These are phyloP conservation scores for Aspergillus jensenii DNA, from an alignment of 2,329 filamentous ascomycete species.

Conservation along the genomic window DNA sequence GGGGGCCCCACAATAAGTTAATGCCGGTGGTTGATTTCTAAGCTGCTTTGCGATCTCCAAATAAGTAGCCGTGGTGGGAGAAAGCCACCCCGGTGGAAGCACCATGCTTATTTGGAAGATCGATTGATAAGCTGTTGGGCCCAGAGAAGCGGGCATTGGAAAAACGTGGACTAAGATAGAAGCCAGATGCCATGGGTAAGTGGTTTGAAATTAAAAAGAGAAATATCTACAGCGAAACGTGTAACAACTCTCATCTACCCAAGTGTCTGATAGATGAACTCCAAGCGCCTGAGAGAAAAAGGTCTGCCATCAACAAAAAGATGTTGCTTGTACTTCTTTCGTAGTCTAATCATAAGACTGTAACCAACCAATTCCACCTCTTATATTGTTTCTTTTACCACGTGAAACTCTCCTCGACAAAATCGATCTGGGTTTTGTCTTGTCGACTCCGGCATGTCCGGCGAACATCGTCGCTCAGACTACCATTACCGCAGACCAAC, in stretches of 20 bases:
- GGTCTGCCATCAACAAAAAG: background rate
- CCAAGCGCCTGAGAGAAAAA: background rate
- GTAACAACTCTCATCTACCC: background rate
- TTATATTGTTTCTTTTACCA: slow-evolving; percentile 33
- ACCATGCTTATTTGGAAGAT: background rate
- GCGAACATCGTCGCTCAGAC: slow-evolving; percentile 73
- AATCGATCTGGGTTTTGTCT: slow-evolving; percentile 64
- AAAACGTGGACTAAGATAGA: background rate
- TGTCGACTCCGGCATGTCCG: slow-evolving; percentile 66
- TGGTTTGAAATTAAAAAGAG: background rate
- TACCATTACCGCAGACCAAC: slow-evolving; percentile 74
- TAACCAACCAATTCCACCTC: background rate
- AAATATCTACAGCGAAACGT: slow-evolving; percentile 3
- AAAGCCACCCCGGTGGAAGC: too few relatives aligned
- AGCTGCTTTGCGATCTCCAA: background rate
- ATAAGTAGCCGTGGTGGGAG: background rate
- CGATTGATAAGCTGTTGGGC: background rate
- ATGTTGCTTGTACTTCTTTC: background rate
- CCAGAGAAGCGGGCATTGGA: background rate
- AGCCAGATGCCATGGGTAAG: background rate
- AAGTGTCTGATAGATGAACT: background rate
- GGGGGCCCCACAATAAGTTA: background rate
- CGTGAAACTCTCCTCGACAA: slow-evolving; percentile 72
- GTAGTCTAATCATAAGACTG: background rate
- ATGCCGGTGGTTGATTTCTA: slow-evolving; percentile 2